These are phyloP conservation scores for Plantago elongata DNA, from an alignment of 257 asterid species.

Conservation along the genomic window DNA sequence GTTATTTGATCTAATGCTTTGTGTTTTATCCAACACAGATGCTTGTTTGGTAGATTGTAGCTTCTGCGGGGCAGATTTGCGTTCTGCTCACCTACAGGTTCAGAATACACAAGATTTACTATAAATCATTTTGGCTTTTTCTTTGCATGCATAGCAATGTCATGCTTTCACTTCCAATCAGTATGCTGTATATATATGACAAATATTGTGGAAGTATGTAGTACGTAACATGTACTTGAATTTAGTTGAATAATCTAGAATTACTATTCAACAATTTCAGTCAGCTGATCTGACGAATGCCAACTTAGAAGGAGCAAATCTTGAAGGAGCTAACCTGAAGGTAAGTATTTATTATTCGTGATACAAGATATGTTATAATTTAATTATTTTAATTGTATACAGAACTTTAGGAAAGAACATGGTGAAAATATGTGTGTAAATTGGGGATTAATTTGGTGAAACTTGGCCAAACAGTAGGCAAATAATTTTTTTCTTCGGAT, in stretches of 20 bases:
- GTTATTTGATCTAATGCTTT: constrained; percentile 7
- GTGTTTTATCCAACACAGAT: constrained; percentile 46
- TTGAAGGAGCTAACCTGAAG: constrained; percentile 97
- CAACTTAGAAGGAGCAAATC: constrained; percentile 95
- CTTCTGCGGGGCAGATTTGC: constrained; percentile 91
- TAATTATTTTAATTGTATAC: too few species aligned
- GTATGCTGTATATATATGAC: constrained; percentile 11
- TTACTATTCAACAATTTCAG: constrained; percentile 38
- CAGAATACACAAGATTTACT: constrained; percentile 14
- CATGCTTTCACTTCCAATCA: not conserved
- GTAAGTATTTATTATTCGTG: constrained; percentile 20
- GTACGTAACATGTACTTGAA: constrained; percentile 1
- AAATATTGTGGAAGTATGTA: not conserved
- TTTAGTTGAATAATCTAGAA: constrained; percentile 17
- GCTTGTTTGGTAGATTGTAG: constrained; percentile 84
- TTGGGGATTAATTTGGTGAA: too few species aligned
- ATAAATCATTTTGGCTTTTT: not conserved
- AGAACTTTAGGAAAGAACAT: too few species aligned
- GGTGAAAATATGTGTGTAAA: too few species aligned
- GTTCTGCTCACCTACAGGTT: constrained; percentile 94
- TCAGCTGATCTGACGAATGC: constrained; percentile 97
- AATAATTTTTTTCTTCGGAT: too few species aligned
- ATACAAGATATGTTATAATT: too few species aligned
- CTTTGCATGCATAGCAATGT: not conserved
- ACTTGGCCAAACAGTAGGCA: too few species aligned